Conservation (phyloP, 805 yeast species). For the Wickerhamomyces chaumierensis region DNA sequence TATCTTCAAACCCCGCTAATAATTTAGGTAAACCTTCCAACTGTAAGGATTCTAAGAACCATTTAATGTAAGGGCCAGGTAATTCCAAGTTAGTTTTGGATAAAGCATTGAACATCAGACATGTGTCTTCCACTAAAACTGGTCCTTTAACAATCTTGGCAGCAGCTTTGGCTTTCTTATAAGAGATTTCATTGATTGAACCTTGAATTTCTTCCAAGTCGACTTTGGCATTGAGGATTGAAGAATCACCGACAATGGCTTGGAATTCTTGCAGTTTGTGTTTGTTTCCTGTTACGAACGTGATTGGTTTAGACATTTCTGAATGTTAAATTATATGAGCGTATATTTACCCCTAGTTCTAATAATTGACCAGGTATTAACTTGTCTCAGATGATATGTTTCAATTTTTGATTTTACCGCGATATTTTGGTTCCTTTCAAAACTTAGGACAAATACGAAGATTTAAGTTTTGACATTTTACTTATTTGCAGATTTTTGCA, state of each 20-base stretch:
- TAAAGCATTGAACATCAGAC: slow-evolving; percentile 71
- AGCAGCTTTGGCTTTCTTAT: slow-evolving; percentile 69
- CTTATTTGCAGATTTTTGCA: too few species aligned
- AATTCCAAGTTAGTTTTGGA: slow-evolving; percentile 41
- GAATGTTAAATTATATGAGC: too few species aligned
- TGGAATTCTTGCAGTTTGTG: slow-evolving; percentile 82
- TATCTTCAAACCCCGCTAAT: slow-evolving; percentile 73
- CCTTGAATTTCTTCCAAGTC: slow-evolving; percentile 94
- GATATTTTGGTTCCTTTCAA: too few species aligned
- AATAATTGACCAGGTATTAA: too few species aligned
- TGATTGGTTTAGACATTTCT: slow-evolving; percentile 23
- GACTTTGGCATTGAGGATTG: slow-evolving; percentile 49
- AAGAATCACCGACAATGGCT: slow-evolving; percentile 46
- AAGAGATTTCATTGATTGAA: slow-evolving; percentile 67
- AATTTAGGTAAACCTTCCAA: slow-evolving; percentile 65
- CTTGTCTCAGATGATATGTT: too few species aligned
- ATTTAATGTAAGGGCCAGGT: slow-evolving; percentile 93
- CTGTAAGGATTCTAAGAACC: slow-evolving; percentile 79
- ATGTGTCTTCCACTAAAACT: slow-evolving; percentile 91
- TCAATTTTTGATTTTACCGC: too few species aligned
- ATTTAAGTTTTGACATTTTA: too few species aligned
- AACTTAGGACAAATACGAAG: too few species aligned
- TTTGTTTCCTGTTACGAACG: slow-evolving; percentile 80
- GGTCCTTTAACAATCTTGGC: slow-evolving; percentile 58
- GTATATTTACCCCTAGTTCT: too few species aligned